Evolutionary conservation across 768 basidiomycete genomes (phyloP), one percentile per base, ranked within the genome.

Genomic region (Tricholoma sp.): DNA sequence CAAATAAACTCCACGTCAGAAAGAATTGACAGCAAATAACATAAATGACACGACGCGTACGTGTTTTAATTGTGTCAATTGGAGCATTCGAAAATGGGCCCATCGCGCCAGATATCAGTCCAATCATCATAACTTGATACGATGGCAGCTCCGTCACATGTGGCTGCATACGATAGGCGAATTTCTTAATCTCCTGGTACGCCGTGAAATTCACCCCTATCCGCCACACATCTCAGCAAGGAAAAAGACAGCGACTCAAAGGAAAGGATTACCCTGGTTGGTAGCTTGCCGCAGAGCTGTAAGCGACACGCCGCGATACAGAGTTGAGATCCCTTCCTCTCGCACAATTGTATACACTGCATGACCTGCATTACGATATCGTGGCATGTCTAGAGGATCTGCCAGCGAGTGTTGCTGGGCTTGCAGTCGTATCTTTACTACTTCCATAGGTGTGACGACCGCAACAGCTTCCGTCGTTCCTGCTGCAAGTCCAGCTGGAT

Each of bases 381-480:
- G 83, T 4, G 97, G 97, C 14, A 83, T 78, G 67, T 99, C 97
- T 54, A 96, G 74, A 34, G 97, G 97, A 72, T 99, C 97, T 6
- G 94, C 92, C 50, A 99, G 79, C 19, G 96, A 98, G 72, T 98
- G 97, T 67, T 91, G 89, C 67, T 99, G 97, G 3, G 97, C 96
- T 73, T 99, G 97, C 65, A 99, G 75, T 24, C 97, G 84, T 68
- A 99, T 98, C 79, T 98, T 98, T 69, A 99, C 91, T 18, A 98
- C 97, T 69, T 99, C 97, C 97, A 99, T 98, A 0, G 97, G 97
- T 46, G 91, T 96, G 10, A 99, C 97, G 46, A 99, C 93, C 14
- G 85, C 79, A 16, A 99, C 83, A 2, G 95, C 97, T 73, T 98
- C 97, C 0, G 94, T 91, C n/a, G 88, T 88, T 22, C 97, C 97